These are phyloP conservation scores for Plasmodium gallinaceum DNA, from an alignment of 169 alveolate species.

Conservation along the genomic window DNA sequence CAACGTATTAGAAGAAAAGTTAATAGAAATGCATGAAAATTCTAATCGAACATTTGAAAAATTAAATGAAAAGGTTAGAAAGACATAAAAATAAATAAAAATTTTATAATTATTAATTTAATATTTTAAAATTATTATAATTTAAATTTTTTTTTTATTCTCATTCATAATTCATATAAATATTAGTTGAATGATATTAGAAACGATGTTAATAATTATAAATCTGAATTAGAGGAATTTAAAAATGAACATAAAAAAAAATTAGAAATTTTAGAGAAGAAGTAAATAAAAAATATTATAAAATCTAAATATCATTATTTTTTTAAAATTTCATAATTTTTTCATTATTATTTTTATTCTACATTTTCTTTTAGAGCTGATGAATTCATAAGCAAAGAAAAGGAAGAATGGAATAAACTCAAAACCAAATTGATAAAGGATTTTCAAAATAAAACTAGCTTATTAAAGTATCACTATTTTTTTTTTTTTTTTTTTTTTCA, in stretches of 20 bases:
- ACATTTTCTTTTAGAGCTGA: constrained; percentile 24
- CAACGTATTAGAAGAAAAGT: constrained; percentile 47
- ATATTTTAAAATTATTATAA: background rate
- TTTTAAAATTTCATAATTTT: too few relatives aligned
- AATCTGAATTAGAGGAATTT: constrained; percentile 62
- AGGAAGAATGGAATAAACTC: constrained; percentile 70
- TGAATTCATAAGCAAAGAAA: constrained; percentile 64
- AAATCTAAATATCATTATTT: too few relatives aligned
- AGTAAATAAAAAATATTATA: constrained; percentile 19
- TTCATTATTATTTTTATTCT: background rate
- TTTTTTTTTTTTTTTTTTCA: background rate
- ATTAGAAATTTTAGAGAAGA: constrained; percentile 34
- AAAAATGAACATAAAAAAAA: constrained; percentile 56
- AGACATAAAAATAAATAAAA: background rate
- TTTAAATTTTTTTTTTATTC: background rate
- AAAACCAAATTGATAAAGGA: constrained; percentile 57
- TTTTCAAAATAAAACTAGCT: constrained; percentile 61
- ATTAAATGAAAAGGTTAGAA: constrained; percentile 70
- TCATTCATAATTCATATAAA: background rate
- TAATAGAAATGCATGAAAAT: constrained; percentile 72
- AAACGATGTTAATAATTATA: constrained; percentile 57
- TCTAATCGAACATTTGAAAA: constrained; percentile 65
- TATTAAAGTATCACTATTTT: constrained; percentile 26
- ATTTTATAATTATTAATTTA: background rate
- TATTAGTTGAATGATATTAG: constrained; percentile 62